These are phyloP conservation scores for Coemansia umbellata DNA, from an alignment of 192 early-diverging fungal species.

Conservation along the genomic window DNA sequence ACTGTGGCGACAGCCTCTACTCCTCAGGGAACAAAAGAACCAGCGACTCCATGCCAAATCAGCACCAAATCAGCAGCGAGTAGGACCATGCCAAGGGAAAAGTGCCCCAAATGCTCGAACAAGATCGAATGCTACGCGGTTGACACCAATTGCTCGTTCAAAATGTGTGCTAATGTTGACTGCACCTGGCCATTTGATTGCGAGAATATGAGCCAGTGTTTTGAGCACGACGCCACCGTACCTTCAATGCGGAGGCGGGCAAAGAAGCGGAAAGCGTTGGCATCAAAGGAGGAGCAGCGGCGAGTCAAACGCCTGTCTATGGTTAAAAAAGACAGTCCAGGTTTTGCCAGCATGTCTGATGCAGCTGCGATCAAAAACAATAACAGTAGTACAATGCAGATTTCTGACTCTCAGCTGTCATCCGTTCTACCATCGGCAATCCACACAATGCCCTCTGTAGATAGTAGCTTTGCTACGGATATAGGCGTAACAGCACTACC, in stretches of 20 bases:
- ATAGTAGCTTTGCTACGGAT: background rate
- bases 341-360: background rate
- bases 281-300: constrained; percentile 12
- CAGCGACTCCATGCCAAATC: background rate
- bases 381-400: no score
- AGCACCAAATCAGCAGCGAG: no score
- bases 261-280: constrained; percentile 31
- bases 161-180: constrained; percentile 34
- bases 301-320: constrained; percentile 10
- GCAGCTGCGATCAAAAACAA: no score
- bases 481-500: background rate
- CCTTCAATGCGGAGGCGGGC: constrained; percentile 40
- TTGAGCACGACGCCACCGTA: constrained; percentile 35
- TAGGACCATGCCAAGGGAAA: background rate
- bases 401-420: background rate
- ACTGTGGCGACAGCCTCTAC: background rate
- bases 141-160: constrained; percentile 46
- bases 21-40: background rate
- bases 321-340: background rate
- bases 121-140: constrained; percentile 25
- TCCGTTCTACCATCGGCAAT: background rate
- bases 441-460: background rate
- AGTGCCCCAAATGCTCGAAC: constrained; percentile 33
- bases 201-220: constrained; percentile 20
- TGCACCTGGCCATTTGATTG: constrained; percentile 47